Conservation (phyloP, 2,329 filamentous ascomycete genomes). For the Clarireedia homoeocarpa region DNA sequence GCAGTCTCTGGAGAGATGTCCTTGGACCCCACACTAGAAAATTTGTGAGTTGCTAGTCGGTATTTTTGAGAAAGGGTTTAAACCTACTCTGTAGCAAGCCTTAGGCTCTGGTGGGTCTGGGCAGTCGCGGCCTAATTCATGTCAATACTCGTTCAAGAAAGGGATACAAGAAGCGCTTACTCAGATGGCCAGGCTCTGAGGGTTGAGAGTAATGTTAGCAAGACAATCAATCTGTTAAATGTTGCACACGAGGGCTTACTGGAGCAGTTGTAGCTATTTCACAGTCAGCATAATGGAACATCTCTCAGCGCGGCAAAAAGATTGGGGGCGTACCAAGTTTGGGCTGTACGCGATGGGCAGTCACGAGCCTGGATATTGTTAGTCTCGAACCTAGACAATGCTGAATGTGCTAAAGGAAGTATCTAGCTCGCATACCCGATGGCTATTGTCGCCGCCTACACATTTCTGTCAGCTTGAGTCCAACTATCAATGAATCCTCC, state of each 20-base stretch:
- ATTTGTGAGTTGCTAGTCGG: neutral
- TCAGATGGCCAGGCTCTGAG: constrained; percentile 64
- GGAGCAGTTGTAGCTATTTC: constrained; percentile 69
- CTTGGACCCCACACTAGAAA: constrained; percentile 59
- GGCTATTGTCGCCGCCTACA: constrained; percentile 63
- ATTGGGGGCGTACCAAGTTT: constrained; percentile 60
- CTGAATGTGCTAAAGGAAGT: constrained; percentile 9
- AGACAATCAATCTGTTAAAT: constrained; percentile 26
- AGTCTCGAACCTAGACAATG: constrained; percentile 12
- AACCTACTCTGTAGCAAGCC: constrained; percentile 55
- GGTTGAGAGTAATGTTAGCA: constrained; percentile 11
- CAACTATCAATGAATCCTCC: neutral
- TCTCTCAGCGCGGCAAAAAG: neutral
- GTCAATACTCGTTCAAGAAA: constrained; percentile 16
- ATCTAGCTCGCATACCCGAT: constrained; percentile 51
- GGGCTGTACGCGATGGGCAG: constrained; percentile 75
- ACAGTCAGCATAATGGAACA: constrained; percentile 6
- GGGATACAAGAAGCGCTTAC: constrained; percentile 41
- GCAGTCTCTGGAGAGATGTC: constrained; percentile 82
- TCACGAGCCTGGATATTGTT: constrained; percentile 59
- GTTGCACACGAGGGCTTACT: constrained; percentile 42
- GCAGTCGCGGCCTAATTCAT: constrained; percentile 70
- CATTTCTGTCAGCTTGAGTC: constrained; percentile 21
- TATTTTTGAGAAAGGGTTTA: no score
- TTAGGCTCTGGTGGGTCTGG: constrained; percentile 75